Evolutionary conservation across 2,329 filamentous ascomycete species (phyloP).

Genomic region (Aspergillus ochraceus): DNA sequence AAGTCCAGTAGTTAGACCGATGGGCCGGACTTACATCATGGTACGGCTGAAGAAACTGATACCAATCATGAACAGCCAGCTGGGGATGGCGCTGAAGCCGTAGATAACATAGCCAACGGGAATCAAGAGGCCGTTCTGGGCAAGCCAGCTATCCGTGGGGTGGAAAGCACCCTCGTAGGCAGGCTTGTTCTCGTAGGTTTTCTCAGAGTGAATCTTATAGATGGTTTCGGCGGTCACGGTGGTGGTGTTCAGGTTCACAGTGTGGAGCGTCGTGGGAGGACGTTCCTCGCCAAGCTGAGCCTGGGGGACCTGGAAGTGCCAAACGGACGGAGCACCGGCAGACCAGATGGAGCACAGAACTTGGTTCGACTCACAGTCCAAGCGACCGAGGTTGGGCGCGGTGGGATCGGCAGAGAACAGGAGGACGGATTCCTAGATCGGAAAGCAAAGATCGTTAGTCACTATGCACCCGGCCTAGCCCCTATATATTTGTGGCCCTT

Average conservation of each 20-base stretch:
- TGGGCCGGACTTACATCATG: slow-evolving; percentile 55
- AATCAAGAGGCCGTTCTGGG: slow-evolving; percentile 53
- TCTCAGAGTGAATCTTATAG: slow-evolving; percentile 57
- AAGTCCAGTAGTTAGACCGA: not conserved
- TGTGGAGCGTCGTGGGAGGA: slow-evolving; percentile 54
- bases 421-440: slow-evolving; percentile 50
- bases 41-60: slow-evolving; percentile 62
- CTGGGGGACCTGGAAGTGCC: slow-evolving; percentile 58
- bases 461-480: slow-evolving; percentile 2
- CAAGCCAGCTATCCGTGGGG: slow-evolving; percentile 60
- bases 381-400: slow-evolving; percentile 56
- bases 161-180: slow-evolving; percentile 61
- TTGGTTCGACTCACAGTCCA: slow-evolving; percentile 61
- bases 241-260: slow-evolving; percentile 58
- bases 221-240: slow-evolving; percentile 58
- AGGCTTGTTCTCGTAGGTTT: slow-evolving; percentile 52
- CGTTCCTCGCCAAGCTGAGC: slow-evolving; percentile 54
- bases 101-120: slow-evolving; percentile 59
- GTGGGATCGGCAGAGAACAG: slow-evolving; percentile 55
- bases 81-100: slow-evolving; percentile 58
- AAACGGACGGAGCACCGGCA: slow-evolving; percentile 55
- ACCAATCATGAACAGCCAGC: slow-evolving; percentile 64
- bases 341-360: slow-evolving; percentile 64
- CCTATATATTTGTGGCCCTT: slow-evolving; percentile 21
- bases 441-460: slow-evolving; percentile 10